Conservation (phyloP, 225 moss, liverwort and hornwort species). For the Pseudisothecium myosuroides region DNA sequence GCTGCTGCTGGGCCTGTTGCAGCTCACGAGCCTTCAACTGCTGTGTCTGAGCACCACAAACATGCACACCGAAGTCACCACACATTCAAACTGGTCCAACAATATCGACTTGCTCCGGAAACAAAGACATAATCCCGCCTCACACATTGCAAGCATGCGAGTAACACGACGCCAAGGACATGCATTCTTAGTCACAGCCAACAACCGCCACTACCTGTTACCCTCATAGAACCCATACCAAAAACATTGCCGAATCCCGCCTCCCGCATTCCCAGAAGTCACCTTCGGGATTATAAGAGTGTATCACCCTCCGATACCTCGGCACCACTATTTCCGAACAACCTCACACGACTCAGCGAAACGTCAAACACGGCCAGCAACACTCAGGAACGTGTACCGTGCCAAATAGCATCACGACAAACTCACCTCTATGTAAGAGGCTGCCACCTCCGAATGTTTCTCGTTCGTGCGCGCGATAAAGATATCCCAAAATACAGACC, state of each 20-base stretch:
- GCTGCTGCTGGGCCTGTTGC: constrained; percentile 30
- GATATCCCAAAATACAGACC: constrained; percentile 99
- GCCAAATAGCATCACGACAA: constrained; percentile 1
- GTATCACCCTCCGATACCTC: not conserved
- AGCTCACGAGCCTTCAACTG: constrained; percentile 90
- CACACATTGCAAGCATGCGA: not conserved
- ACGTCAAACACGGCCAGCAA: not conserved
- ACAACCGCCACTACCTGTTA: not conserved
- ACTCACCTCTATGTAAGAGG: constrained; percentile 96
- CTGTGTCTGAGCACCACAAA: constrained; percentile 51
- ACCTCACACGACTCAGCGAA: not conserved
- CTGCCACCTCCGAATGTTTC: constrained; percentile 98
- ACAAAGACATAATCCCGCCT: not conserved
- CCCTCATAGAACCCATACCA: not conserved
- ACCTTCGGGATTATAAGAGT: not conserved
- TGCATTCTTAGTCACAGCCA: not conserved
- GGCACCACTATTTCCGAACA: not conserved
- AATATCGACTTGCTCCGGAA: not conserved
- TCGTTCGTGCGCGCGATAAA: constrained; percentile 98
- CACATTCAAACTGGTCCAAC: not conserved
- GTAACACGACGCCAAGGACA: not conserved
- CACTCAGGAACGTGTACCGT: not conserved
- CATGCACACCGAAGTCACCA: not conserved
- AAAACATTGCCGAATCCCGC: not conserved
- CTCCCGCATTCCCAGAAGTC: not conserved